Conservation (phyloP, 2,329 filamentous ascomycete species). For the Endocalyx cinctus region DNA sequence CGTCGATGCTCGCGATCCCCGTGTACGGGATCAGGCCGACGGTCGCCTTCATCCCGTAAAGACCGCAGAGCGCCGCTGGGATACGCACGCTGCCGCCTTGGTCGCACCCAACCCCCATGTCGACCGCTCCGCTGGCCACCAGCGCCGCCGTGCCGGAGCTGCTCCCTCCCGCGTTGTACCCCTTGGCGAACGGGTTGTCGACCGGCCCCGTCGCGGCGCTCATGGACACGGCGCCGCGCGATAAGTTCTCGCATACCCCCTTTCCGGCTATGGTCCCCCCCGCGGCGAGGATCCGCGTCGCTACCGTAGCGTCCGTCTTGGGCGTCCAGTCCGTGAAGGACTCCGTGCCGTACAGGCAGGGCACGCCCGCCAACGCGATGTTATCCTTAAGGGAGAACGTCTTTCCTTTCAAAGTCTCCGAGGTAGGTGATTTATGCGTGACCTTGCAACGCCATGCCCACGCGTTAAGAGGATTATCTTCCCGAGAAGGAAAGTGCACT, state of each 20-base stretch:
- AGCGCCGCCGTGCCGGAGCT: slow-evolving; percentile 37
- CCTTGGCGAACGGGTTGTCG: slow-evolving; percentile 38
- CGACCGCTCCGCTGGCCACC: slow-evolving; percentile 29
- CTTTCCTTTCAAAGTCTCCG: slow-evolving; percentile 29
- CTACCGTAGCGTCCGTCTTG: slow-evolving; percentile 39
- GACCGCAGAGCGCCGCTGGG: slow-evolving; percentile 21
- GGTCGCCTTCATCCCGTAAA: slow-evolving; percentile 27
- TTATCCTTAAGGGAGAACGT: slow-evolving; percentile 43
- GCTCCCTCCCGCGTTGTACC: slow-evolving; percentile 37
- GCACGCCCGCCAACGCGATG: slow-evolving; percentile 37
- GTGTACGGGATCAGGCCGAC: slow-evolving; percentile 26
- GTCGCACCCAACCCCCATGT: slow-evolving; percentile 27
- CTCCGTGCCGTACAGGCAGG: slow-evolving; percentile 36
- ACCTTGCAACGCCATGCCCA: slow-evolving; percentile 9
- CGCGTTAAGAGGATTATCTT: slow-evolving; percentile 12
- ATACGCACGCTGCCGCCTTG: slow-evolving; percentile 28
- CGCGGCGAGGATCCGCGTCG: slow-evolving; percentile 33
- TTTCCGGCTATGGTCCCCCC: slow-evolving; percentile 37
- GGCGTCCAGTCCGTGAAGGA: slow-evolving; percentile 30
- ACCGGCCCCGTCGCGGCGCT: slow-evolving; percentile 40
- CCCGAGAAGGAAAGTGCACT: slow-evolving; percentile 15
- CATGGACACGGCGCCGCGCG: slow-evolving; percentile 23
- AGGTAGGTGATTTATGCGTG: slow-evolving; percentile 2
- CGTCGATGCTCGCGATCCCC: slow-evolving; percentile 23
- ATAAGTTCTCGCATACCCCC: slow-evolving; percentile 15